Conservation (phyloP, 2,329 filamentous ascomycete genomes). For the Cladosporium halotolerans region DNA sequence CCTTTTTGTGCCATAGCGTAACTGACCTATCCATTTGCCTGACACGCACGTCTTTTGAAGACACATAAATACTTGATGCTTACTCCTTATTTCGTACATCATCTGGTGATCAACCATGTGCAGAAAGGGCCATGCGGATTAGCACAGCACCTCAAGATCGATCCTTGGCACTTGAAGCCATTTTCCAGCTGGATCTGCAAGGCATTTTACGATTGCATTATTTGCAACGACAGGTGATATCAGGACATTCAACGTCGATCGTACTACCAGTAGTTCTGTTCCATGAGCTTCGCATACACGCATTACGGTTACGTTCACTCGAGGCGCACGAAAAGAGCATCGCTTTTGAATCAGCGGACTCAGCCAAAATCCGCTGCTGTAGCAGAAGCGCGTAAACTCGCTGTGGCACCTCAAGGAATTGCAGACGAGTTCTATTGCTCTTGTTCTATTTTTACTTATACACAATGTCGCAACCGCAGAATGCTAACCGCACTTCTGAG, state of each 20-base stretch:
- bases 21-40: too few species aligned
- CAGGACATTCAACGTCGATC: background rate
- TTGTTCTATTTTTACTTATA: background rate
- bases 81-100: too few species aligned
- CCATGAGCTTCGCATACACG: too few species aligned
- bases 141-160: too few species aligned
- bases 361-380: background rate
- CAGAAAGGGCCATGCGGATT: too few species aligned
- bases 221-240: background rate
- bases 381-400: too few species aligned
- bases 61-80: too few species aligned
- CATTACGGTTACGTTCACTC: too few species aligned
- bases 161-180: background rate
- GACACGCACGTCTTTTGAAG: too few species aligned
- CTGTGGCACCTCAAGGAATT: too few species aligned
- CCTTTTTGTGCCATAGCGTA: too few species aligned
- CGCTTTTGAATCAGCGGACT: background rate
- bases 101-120: too few species aligned
- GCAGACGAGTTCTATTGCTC: background rate
- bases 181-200: background rate
- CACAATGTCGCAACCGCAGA: background rate
- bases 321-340: background rate
- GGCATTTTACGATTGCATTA: background rate
- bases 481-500: constrained; percentile 4
- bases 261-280: background rate